Conservation (phyloP, 1,139 yeast genomes). For the Yamadazyma conglobata region DNA sequence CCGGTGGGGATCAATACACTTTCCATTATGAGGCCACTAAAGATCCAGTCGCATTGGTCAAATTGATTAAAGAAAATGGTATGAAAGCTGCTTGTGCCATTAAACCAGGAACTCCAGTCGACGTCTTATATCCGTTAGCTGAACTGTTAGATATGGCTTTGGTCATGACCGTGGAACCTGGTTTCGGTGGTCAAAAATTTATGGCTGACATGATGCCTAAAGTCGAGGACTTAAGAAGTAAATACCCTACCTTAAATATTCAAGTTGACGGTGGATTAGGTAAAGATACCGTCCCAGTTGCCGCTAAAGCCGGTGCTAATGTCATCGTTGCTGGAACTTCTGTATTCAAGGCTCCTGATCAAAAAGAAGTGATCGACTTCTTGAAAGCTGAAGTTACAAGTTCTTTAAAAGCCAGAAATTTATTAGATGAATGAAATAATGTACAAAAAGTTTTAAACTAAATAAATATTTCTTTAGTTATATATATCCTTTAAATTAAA, state of each 20-base stretch:
- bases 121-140: constrained; percentile 72
- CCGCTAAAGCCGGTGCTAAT: constrained; percentile 95
- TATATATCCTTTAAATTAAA: no score
- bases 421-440: constrained; percentile 5
- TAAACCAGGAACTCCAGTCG: constrained; percentile 92
- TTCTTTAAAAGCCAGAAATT: constrained; percentile 21
- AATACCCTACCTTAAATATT: constrained; percentile 76
- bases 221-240: constrained; percentile 69
- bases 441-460: constrained; percentile 2
- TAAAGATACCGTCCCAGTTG: constrained; percentile 73
- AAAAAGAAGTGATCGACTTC: constrained; percentile 64
- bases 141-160: constrained; percentile 86
- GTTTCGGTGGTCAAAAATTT: constrained; percentile 97
- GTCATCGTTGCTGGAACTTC: constrained; percentile 98
- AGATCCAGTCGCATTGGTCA: constrained; percentile 72
- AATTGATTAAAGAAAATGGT: constrained; percentile 72
- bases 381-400: constrained; percentile 60
- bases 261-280: constrained; percentile 98
- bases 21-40: constrained; percentile 94
- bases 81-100: constrained; percentile 94
- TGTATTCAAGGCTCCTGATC: constrained; percentile 80
- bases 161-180: constrained; percentile 98
- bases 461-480: no score
- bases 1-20: constrained; percentile 95
- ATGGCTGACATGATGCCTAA: constrained; percentile 96